Conservation (phyloP, 768 basidiomycete genomes). For the Ramaria sp. region DNA sequence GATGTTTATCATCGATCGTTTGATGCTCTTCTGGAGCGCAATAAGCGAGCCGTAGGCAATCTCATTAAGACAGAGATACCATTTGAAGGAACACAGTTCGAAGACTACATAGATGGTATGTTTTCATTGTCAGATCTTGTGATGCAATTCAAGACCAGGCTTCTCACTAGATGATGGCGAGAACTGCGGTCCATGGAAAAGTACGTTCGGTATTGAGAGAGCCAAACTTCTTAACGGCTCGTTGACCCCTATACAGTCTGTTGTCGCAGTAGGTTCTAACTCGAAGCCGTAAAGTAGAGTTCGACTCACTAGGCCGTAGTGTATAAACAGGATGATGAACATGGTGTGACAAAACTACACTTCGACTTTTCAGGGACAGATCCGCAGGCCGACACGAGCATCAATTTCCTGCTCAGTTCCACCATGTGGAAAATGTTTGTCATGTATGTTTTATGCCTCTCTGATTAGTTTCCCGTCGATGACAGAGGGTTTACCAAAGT, state of each 20-base stretch:
- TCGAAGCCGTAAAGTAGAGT: not conserved
- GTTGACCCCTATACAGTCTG: slow-evolving; percentile 14
- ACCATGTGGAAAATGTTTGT: slow-evolving; percentile 18
- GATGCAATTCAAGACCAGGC: no score
- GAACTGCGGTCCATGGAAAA: slow-evolving; percentile 18
- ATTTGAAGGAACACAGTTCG: slow-evolving; percentile 15
- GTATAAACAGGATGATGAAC: not conserved
- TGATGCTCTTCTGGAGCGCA: slow-evolving; percentile 18
- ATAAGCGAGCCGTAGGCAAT: slow-evolving; percentile 20
- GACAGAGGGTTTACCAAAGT: not conserved
- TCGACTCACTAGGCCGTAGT: not conserved
- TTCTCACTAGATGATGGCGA: slow-evolving; percentile 16
- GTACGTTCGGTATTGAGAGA: slow-evolving; percentile 18
- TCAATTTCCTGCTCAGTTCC: slow-evolving; percentile 15
- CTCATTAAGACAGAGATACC: slow-evolving; percentile 19
- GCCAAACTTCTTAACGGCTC: not conserved
- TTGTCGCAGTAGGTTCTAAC: not conserved
- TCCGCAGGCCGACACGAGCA: slow-evolving; percentile 17
- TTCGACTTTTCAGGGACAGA: slow-evolving; percentile 23
- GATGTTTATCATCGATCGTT: slow-evolving; percentile 18
- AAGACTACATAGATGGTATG: slow-evolving; percentile 21
- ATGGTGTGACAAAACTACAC: not conserved
- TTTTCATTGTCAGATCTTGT: not conserved
- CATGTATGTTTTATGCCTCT: not conserved
- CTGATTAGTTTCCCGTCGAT: not conserved